Base-by-base conservation (phyloP, 2,329 filamentous ascomycete species). In the Fusarium citri region DNA sequence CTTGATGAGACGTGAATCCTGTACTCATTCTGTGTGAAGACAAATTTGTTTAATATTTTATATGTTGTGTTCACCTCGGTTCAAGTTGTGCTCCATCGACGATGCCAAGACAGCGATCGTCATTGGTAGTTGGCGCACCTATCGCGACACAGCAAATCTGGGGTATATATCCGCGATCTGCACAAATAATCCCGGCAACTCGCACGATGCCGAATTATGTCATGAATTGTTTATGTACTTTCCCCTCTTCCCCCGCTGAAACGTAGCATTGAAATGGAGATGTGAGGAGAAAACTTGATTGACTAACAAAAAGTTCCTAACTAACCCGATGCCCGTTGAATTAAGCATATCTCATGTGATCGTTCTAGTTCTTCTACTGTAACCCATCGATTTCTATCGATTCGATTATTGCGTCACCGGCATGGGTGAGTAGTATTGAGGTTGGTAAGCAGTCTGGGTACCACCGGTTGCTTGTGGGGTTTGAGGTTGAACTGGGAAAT, bases 41-140 rank as follows among this genome's bases (percentile, higher is more conserved):
- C 11, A n/a, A n/a, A 18, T 11, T 20, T n/a, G 25, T 20, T 7
- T 2, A 9, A 6, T 26, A 4, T 28, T 26, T 48, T 48, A 49
- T 49, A 56, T 11, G 7, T 11, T 18, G 5, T 3, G 12, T 2
- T 41, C 2, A 20, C 54, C 65, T 64, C 59, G 54, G 65, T 15
- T 41, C 18, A 48, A 51, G 16, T 28, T 31, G 1, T 50, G 1
- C 16, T 12, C 12, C 18, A 42, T 48, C 18, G 2, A 16, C 16
- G 25, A 56, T 47, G 57, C 64, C 64, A 68, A 68, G 64, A 16
- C 49, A 28, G 37, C 15, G 64, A 59, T 55, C 64, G 49, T 31
- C 64, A 49, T 43, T 2, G 5, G 1, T 2, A 31, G 20, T 50
- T 68, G 31, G 34, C 65, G 64, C 65, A 68, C 65, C 65, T 68